Conservation (phyloP, 768 basidiomycete species). For the Lactarius tabidus region DNA sequence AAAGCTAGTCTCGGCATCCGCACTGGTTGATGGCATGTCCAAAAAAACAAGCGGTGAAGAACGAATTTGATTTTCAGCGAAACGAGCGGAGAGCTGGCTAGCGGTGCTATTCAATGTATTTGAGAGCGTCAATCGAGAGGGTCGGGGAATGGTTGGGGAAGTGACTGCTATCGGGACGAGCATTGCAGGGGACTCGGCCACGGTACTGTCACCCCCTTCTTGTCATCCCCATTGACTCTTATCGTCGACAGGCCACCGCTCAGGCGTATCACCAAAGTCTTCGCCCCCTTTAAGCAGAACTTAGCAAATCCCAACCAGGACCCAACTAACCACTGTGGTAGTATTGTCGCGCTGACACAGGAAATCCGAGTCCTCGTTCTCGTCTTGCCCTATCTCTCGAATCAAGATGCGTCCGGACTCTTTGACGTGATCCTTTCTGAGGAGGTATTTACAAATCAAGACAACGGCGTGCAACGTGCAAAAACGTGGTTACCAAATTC, state of each 20-base stretch:
- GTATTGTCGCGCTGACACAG: conserved; percentile 59
- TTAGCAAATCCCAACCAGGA: conserved; percentile 41
- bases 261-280: conserved; percentile 78
- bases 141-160: conserved; percentile 74
- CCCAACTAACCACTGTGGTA: conserved; percentile 37
- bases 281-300: conserved; percentile 64
- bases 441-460: conserved; percentile 67
- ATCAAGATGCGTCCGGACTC: conserved; percentile 54
- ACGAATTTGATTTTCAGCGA: conserved; percentile 68
- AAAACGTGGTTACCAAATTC: conserved; percentile 90
- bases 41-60: conserved; percentile 56
- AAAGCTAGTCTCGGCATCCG: conserved; percentile 32
- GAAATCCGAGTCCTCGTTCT: conserved; percentile 89
- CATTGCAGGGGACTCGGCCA: conserved; percentile 70
- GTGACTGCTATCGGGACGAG: conserved; percentile 84
- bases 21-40: conserved; percentile 41
- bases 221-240: not conserved
- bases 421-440: conserved; percentile 65
- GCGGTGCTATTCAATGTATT: conserved; percentile 98
- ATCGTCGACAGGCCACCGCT: conserved; percentile 54
- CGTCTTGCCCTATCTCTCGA: conserved; percentile 70
- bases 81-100: conserved; percentile 89
- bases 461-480: conserved; percentile 91
- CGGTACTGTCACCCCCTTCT: not conserved
- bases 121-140: conserved; percentile 72